Conservation (phyloP, 2,329 filamentous ascomycete genomes). For the Colletotrichum sp. region DNA sequence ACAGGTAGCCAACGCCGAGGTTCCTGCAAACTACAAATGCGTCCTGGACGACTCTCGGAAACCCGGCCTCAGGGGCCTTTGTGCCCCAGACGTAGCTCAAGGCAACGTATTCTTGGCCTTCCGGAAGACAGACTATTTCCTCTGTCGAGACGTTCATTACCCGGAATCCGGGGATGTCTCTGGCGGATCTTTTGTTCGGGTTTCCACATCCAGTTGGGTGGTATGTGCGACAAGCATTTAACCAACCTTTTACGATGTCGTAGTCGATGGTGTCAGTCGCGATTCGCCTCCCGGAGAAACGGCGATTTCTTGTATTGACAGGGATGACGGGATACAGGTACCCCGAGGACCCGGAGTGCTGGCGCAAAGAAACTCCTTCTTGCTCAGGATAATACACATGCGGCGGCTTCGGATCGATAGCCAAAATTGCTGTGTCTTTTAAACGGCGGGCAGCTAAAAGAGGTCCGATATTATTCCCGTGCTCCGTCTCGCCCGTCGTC, state of each 20-base stretch:
- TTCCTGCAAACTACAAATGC: slow-evolving; percentile 33
- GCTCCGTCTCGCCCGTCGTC: neutral
- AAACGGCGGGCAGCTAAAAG: neutral
- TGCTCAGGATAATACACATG: neutral
- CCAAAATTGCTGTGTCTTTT: neutral
- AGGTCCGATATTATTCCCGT: neutral
- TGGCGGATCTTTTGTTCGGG: neutral
- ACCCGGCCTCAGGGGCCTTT: neutral
- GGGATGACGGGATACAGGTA: neutral
- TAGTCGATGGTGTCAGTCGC: neutral
- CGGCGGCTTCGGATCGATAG: neutral
- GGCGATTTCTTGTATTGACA: neutral
- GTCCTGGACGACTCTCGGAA: slow-evolving; percentile 14
- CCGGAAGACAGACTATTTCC: neutral
- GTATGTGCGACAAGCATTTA: neutral
- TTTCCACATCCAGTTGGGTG: neutral
- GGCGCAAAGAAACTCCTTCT: neutral
- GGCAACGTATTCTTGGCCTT: slow-evolving; percentile 27
- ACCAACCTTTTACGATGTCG: neutral
- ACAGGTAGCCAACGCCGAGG: slow-evolving; percentile 40
- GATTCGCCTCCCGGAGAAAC: neutral
- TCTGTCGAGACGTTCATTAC: neutral
- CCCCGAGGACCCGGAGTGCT: neutral
- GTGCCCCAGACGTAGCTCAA: slow-evolving; percentile 40
- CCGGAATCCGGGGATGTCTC: neutral